Percentiles rank a stretch among this genome's conserved stretches.
Evolutionary conservation across 2,329 filamentous ascomycete species (phyloP).

Genomic region (Botrytis elliptica): DNA sequence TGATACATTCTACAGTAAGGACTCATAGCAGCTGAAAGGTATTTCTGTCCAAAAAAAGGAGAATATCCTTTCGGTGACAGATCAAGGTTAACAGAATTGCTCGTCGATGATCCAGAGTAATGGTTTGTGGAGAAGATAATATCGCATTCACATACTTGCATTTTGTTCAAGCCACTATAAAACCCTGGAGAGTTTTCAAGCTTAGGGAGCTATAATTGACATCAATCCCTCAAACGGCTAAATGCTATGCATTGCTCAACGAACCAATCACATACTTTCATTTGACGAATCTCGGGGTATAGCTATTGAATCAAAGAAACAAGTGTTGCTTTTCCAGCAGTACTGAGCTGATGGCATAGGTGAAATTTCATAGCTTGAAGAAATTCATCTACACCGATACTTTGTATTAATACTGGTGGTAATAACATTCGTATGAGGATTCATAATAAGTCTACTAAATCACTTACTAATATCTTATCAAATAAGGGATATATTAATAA

Average conservation of each 20-base stretch:
- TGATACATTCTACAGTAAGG: neutral
- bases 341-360: no score
- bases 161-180: neutral
- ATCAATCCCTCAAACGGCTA: neutral
- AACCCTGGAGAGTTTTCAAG: neutral
- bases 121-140: neutral
- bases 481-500: no score
- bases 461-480: no score
- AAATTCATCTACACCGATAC: neutral
- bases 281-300: neutral
- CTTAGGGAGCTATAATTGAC: neutral
- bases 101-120: neutral
- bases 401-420: neutral
- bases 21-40: neutral
- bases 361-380: neutral
- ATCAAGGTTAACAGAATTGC: neutral
- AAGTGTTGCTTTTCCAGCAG: no score
- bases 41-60: neutral
- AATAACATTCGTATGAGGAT: no score
- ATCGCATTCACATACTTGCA: neutral
- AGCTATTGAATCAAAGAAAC: neutral
- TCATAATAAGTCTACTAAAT: no score
- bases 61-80: neutral
- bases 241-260: neutral
- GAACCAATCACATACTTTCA: neutral